Base-by-base conservation (phyloP, 1,284 basidiomycete genomes). In the Puccinia novopanici region DNA sequence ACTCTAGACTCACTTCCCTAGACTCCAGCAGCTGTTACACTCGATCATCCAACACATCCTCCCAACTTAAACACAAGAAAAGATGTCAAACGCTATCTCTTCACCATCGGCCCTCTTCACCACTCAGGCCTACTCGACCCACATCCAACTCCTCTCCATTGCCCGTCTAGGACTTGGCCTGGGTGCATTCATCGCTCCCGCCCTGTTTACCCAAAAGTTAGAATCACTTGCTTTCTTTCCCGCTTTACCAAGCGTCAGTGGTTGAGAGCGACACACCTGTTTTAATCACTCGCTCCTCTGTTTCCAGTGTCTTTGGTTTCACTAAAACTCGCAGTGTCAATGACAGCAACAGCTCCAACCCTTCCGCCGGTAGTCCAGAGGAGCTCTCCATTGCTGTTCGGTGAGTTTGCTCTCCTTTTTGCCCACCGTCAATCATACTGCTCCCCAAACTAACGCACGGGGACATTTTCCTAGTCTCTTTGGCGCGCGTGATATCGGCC, bases 201-300 rank as follows among this genome's bases (percentile, higher is more conserved):
- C 77, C n/a, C 65, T 79, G 15, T 79, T 79, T 34, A 79, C 65
- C 34, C 67, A 72, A 79, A 79, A 68, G 77, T 79, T 8, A 55
- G 63, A n/a, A 24, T 40, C n/a, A 22, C 37, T 27, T n/a, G 15
- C 24, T 72, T 55, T 5, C 30, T 37, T 22, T 15, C 63, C 27
- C 4, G n/a, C 54, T 54, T 19, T 52, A 48, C 50, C 12, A 40
- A 48, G n/a, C n/a, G n/a, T n/a, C n/a, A n/a, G n/a, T n/a, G n/a
- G n/a, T n/a, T n/a, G n/a, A n/a, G n/a, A n/a, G n/a, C n/a, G n/a
- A 48, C n/a, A 48, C 37, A 48, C 70, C 12, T 27, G 17, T 34
- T 37, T 8, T 22, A 24, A n/a, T 17, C 13, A 24, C 40, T 57
- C 34, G 15, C 27, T 22, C 48, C 50, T 40, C 67, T 19, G 40